These are phyloP conservation scores for Aspergillus sp. DNA, from an alignment of 2,329 filamentous ascomycete genomes.

Conservation along the genomic window DNA sequence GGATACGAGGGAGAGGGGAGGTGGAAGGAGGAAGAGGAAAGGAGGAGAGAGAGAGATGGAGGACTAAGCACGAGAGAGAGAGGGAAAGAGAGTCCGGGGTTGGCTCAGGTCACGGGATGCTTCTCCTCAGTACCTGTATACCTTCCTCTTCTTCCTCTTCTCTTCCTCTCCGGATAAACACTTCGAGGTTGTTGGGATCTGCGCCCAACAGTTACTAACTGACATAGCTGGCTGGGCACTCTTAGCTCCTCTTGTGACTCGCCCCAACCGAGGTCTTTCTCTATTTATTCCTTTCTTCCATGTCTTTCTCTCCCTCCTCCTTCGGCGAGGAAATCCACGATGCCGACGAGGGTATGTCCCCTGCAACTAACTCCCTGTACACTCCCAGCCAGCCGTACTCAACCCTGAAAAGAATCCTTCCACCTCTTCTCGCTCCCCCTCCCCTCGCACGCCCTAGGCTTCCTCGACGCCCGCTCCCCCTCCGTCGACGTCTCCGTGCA, in stretches of 20 bases:
- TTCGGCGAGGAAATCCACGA: conserved; percentile 46
- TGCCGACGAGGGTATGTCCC: conserved; percentile 49
- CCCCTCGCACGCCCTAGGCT: conserved; percentile 70
- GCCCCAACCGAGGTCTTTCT: not conserved
- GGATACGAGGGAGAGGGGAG: not conserved
- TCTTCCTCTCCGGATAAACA: too few species aligned
- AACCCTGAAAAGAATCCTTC: conserved; percentile 85
- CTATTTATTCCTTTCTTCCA: not conserved
- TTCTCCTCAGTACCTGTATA: too few species aligned
- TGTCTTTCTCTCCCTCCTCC: conserved; percentile 25
- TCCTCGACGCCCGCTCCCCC: conserved; percentile 63
- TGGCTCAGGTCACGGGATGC: conserved; percentile 10
- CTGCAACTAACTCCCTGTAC: not conserved
- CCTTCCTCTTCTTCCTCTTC: too few species aligned
- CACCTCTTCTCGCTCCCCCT: conserved; percentile 70
- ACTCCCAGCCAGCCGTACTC: too few species aligned
- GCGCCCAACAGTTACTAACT: conserved; percentile 12
- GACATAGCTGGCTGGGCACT: not conserved
- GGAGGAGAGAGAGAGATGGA: conserved; percentile 5
- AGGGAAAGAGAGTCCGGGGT: conserved; percentile 4
- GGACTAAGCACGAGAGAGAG: conserved; percentile 3
- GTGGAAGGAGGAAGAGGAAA: conserved; percentile 3
- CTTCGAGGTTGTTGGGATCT: conserved; percentile 15
- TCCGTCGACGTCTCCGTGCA: conserved; percentile 59
- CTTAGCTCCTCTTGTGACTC: not conserved